phyloP scores from a whole-genome alignment of 2,329 filamentous ascomycete genomes.

The Penicillium psychrosexuale region DNA sequence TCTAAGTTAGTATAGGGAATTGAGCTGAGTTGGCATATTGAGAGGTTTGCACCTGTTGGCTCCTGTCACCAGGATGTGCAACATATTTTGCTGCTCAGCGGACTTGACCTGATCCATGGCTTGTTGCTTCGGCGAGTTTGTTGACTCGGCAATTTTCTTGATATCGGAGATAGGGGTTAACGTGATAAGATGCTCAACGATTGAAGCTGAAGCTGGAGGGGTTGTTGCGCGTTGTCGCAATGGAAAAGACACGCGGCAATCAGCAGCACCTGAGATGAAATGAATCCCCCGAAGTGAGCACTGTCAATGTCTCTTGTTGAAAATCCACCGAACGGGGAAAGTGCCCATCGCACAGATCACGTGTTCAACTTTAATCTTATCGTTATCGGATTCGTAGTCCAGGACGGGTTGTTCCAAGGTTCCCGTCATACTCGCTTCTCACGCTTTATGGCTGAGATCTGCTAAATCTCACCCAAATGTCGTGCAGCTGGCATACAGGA shows the following conservation, averaged over 20 bases:
- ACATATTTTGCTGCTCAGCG: slow-evolving; percentile 23
- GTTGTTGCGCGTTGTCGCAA: not conserved
- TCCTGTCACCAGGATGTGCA: slow-evolving; percentile 70
- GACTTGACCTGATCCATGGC: slow-evolving; percentile 16
- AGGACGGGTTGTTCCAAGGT: not conserved
- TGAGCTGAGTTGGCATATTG: not conserved
- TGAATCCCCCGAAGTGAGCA: not conserved
- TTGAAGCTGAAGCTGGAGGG: not conserved
- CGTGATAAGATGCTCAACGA: slow-evolving; percentile 8
- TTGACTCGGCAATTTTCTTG: slow-evolving; percentile 6
- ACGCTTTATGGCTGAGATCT: not conserved
- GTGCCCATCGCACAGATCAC: not conserved
- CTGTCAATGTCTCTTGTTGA: not conserved
- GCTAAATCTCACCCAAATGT: slow-evolving; percentile 9
- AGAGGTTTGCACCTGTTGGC: slow-evolving; percentile 69
- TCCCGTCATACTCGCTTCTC: not conserved
- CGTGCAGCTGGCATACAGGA: slow-evolving; percentile 13
- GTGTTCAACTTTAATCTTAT: slow-evolving; percentile 5
- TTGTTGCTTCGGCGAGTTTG: slow-evolving; percentile 7
- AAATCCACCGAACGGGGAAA: not conserved
- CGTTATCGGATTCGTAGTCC: slow-evolving; percentile 1
- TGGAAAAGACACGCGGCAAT: too few species aligned
- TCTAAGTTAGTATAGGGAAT: slow-evolving; percentile 10
- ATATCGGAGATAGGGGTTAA: slow-evolving; percentile 14
- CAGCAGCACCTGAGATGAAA: not conserved